phyloP scores from a whole-genome alignment of 495 filamentous ascomycete species.

The Neurospora tetrasperma region DNA sequence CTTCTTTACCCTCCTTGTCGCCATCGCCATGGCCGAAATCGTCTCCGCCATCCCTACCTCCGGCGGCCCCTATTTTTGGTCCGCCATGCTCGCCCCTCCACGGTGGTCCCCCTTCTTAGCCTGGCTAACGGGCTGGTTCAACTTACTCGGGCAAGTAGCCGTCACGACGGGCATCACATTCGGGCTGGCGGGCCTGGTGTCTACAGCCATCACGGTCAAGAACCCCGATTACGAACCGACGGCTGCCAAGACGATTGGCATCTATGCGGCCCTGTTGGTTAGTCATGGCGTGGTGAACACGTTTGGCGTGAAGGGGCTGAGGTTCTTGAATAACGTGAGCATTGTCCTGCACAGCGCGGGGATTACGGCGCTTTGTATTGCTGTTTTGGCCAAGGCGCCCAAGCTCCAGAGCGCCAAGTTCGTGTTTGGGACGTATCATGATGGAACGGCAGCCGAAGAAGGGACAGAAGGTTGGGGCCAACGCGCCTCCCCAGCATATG shows the following conservation, averaged over 20 bases:
- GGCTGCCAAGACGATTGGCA: conserved; percentile 46
- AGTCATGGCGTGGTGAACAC: conserved; percentile 48
- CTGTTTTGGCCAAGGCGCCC: conserved; percentile 51
- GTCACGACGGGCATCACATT: conserved; percentile 61
- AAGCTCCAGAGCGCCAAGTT: conserved; percentile 49
- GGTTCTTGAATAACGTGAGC: conserved; percentile 51
- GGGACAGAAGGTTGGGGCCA: conserved; percentile 41
- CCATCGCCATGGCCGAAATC: conserved; percentile 58
- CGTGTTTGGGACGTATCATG: conserved; percentile 48
- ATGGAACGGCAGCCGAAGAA: conserved; percentile 39
- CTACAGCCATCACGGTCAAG: conserved; percentile 48
- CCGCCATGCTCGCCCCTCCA: conserved; percentile 48
- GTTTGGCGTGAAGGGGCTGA: conserved; percentile 47
- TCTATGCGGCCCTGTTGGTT: conserved; percentile 49
- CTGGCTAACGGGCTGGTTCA: conserved; percentile 59
- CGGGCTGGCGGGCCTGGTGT: conserved; percentile 50
- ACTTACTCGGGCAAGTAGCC: conserved; percentile 49
- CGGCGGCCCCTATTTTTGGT: conserved; percentile 60
- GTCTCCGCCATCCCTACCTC: conserved; percentile 54
- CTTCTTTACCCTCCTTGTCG: conserved; percentile 28
- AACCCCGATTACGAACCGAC: conserved; percentile 38
- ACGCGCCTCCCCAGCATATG: conserved; percentile 32
- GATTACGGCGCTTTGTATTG: conserved; percentile 45
- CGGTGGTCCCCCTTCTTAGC: conserved; percentile 47
- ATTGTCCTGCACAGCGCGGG: conserved; percentile 52